Evolutionary conservation across 805 yeast species (phyloP).

Genomic region (Ogataea allantospora): DNA sequence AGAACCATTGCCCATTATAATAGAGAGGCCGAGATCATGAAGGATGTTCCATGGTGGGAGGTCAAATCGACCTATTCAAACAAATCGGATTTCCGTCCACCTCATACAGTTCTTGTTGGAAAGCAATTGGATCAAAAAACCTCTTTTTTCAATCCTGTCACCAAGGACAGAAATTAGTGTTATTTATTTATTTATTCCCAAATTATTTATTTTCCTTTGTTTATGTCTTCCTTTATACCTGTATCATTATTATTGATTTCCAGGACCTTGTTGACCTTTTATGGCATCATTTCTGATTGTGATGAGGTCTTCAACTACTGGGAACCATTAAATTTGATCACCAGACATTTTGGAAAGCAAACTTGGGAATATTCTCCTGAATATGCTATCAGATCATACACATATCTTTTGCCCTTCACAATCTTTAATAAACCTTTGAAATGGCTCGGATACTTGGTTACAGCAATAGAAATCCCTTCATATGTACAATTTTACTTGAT

Average conservation of each 20-base stretch:
- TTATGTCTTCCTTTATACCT: slow-evolving; percentile 2
- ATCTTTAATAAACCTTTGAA: slow-evolving; percentile 26
- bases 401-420: slow-evolving; percentile 57
- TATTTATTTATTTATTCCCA: slow-evolving; percentile 11
- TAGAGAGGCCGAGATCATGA: slow-evolving; percentile 69
- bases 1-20: slow-evolving; percentile 62
- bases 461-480: slow-evolving; percentile 16
- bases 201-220: slow-evolving; percentile 5
- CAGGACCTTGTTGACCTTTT: slow-evolving; percentile 28
- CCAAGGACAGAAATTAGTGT: slow-evolving; percentile 28
- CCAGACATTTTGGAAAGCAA: slow-evolving; percentile 84
- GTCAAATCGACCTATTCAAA: slow-evolving; percentile 42
- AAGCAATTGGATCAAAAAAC: slow-evolving; percentile 35
- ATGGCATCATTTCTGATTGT: slow-evolving; percentile 81
- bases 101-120: slow-evolving; percentile 36
- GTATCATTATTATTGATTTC: slow-evolving; percentile 3
- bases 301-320: slow-evolving; percentile 92
- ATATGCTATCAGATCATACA: slow-evolving; percentile 84
- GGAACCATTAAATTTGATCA: slow-evolving; percentile 83
- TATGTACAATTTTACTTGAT: slow-evolving; percentile 50
- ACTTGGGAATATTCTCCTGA: slow-evolving; percentile 97
- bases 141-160: slow-evolving; percentile 30
- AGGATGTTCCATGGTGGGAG: slow-evolving; percentile 61
- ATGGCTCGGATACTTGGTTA: slow-evolving; percentile 4
- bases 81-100: slow-evolving; percentile 36